Evolutionary conservation across 73 alveolate genomes (phyloP), one percentile per base, ranked within the genome.

Genomic region (Paramecium pentaurelia): DNA sequence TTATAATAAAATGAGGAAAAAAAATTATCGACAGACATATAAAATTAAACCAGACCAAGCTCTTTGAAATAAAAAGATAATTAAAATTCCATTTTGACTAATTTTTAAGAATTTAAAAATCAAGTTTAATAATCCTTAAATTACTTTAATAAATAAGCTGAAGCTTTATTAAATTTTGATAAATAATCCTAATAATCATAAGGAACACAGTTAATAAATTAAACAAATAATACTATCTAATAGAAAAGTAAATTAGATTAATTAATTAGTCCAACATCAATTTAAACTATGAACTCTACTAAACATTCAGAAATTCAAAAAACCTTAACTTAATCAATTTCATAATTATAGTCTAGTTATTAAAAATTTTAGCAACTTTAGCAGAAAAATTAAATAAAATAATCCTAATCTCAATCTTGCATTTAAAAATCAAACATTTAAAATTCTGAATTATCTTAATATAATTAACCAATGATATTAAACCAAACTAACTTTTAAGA

Each of bases 181-280:
- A 37, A 36, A 40, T 64, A 28, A 64, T 37, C 87, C 7, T 73
- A 73, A 40, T 37, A 73, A 37, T 30, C 37, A 3, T 25, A 60
- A 44, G 47, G 4, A n/a, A 40, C 30, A 25, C 27, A 42, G 37
- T 22, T 32, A 44, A n/a, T 11, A 32, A 54, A 54, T 54, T 54
- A 54, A 54, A 16, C 70, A 18, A 54, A 54, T 54, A 54, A 54
- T 54, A 54, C 32, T 18, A 54, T 25, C 84, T 49, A 80, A 49
- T 45, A 80, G 28, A 80, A 80, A 47, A 45, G 58, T 11, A 80
- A 80, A 80, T 80, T 80, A 80, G 91, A 80, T 80, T 80, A 80
- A 49, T 42, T 80, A 45, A 80, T 80, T 20, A 80, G 91, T 47
- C 91, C 91, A 45, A 80, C 91, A 45, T 34, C 22, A 47, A 44